Base-by-base conservation (phyloP, 2,329 filamentous ascomycete genomes). In the Pyrenochaeta sp. region DNA sequence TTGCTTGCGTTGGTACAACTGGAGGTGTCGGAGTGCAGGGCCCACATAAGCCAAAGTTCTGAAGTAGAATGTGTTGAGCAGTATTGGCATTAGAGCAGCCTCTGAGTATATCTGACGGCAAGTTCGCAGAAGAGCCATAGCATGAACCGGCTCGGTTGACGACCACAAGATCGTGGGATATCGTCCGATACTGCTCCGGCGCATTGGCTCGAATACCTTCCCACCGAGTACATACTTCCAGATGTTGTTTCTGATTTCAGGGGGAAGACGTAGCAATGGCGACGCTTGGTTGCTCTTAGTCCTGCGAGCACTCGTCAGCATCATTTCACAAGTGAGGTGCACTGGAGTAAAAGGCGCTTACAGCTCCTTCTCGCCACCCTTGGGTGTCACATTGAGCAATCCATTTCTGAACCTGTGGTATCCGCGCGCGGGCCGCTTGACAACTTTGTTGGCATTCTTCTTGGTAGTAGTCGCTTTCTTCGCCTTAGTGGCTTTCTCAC, bases 351-450 rank as follows among this genome's bases (percentile, higher is more conserved):
- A n/a, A n/a, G n/a, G n/a, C n/a, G n/a, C 55, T 50, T 45, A 62
- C 61, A 66, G 24, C 1, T 49, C 42, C n/a, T 51, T 52, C 52
- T 66, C 63, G 6, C 12, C 37, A 10, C 58, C 64, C 37, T 63
- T 66, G 2, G 58, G 66, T 1, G 50, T 52, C 3, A 62, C 59
- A 10, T 68, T 65, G 4, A 66, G 54, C 25, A 61, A 15, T 6
- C 58, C 61, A 28, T 61, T 67, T 39, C 46, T 47, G 50, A 63
- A 67, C 12, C 46, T 67, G 46, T 61, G 62, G 25, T 56, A 67
- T 28, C 62, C 62, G 7, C 64, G 62, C 3, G 44, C 39, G 25
- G 60, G 60, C 6, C 62, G 56, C 52, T 67, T 67, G 32, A 46
- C 34, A 9, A 59, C 48, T 19, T 52, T 50, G 24, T 54, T 24